Conservation (phyloP, 208 protist species). For the Leishmania tropica region DNA sequence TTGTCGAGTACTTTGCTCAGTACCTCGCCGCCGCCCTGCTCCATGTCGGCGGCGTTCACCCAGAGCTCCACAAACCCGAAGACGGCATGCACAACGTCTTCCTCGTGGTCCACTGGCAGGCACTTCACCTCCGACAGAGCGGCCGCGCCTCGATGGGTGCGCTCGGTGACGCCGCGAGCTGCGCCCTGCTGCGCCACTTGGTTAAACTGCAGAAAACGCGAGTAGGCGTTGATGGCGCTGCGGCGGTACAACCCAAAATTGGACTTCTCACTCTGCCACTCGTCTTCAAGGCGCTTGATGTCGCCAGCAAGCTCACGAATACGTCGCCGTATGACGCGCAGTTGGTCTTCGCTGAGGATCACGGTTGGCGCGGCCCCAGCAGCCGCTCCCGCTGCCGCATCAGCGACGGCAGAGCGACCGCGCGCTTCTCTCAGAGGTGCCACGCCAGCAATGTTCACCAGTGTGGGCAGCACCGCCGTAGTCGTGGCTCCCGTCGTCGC, state of each 20-base stretch:
- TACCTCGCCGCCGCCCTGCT: constrained; percentile 17
- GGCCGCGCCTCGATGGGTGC: neutral
- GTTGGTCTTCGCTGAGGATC: constrained; percentile 40
- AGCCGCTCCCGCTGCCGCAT: neutral
- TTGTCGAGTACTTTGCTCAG: constrained; percentile 49
- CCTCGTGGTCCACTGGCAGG: constrained; percentile 16
- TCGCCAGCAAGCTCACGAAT: constrained; percentile 56
- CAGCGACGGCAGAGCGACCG: neutral
- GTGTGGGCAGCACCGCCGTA: neutral
- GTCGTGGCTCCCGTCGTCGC: neutral
- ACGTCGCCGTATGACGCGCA: constrained; percentile 49
- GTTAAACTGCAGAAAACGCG: constrained; percentile 59
- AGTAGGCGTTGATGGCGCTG: constrained; percentile 81
- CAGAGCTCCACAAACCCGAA: constrained; percentile 85
- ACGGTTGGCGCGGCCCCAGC: neutral
- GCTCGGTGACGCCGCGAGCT: neutral
- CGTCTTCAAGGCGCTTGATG: constrained; percentile 52
- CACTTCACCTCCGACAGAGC: constrained; percentile 8
- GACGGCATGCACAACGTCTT: constrained; percentile 65
- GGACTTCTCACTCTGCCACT: constrained; percentile 40
- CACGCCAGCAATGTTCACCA: neutral
- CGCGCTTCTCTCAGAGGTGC: neutral
- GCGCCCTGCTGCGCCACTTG: constrained; percentile 1
- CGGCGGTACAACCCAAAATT: constrained; percentile 73
- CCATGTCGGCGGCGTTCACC: constrained; percentile 32